Evolutionary conservation across 1,139 yeast genomes (phyloP).

Genomic region (Hanseniaspora gamundiae): DNA sequence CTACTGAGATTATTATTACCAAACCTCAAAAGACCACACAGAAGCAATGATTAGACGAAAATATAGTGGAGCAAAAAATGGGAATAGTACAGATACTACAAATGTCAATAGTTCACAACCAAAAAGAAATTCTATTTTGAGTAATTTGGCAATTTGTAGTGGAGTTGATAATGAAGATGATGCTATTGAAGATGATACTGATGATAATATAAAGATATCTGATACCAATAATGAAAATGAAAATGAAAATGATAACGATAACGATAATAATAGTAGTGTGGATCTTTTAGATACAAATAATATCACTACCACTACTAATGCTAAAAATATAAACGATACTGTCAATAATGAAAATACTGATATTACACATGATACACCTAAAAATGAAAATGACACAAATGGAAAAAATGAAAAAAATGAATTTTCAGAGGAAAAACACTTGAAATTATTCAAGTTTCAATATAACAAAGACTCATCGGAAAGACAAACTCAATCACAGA

Average conservation of each 20-base stretch:
- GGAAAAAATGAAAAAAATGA: too few relatives aligned
- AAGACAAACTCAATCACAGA: too few relatives aligned
- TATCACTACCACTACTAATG: too few relatives aligned
- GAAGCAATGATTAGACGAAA: background rate
- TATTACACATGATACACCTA: too few relatives aligned
- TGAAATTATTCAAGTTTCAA: too few relatives aligned
- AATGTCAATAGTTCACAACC: background rate
- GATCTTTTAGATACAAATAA: background rate
- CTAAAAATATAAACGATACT: too few relatives aligned
- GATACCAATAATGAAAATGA: background rate
- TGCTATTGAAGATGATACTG: background rate
- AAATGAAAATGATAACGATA: background rate
- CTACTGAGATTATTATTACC: too few relatives aligned
- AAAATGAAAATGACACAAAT: too few relatives aligned
- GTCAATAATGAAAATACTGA: background rate
- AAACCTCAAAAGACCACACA: too few relatives aligned
- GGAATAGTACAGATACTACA: background rate
- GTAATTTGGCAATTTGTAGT: constrained; percentile 1
- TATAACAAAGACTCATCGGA: too few relatives aligned
- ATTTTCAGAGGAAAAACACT: too few relatives aligned
- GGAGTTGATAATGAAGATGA: background rate
- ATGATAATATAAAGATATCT: background rate
- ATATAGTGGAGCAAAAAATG: background rate
- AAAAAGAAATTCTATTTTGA: background rate
- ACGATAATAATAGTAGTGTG: background rate